Evolutionary conservation across 768 basidiomycete genomes (phyloP), one percentile per base, ranked within the genome.

Genomic region (Glaciozyma martinii): DNA sequence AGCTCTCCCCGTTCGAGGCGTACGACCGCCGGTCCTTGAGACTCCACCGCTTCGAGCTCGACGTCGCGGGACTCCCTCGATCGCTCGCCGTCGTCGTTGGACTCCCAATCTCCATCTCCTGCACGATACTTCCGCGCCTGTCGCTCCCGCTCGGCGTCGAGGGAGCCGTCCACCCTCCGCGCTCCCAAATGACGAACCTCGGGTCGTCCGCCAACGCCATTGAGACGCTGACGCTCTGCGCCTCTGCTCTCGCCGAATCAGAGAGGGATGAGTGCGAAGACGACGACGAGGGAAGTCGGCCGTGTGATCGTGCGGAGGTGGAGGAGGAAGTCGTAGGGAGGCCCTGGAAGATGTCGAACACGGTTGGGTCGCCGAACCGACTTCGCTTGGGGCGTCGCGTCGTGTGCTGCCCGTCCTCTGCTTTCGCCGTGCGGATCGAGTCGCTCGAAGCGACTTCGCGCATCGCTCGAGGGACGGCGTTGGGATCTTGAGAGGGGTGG

Each of bases 161-260:
- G 61, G 29, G 27, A 30, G 25, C 61, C 63, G 49, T 76, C 77
- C 7, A 75, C 76, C 6, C 71, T 19, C 80, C 77, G 70, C 85
- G 83, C 32, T 89, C 90, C 91, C 91, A 95, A 12, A 94, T 85
- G 44, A 91, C 89, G 73, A 93, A 93, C 0, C 90, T 83, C 21
- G 91, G 90, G 71, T 95, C 91, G 68, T 92, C 87, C 19, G 85
- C 82, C 18, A 66, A 62, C 2, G 54, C 29, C 6, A 54, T 13
- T 2, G 63, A 50, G 46, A 73, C 62, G 21, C 66, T 66, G 59
- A 73, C 69, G 18, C 60, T 27, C 50, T 71, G 69, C 6, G 60
- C n/a, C n/a, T 50, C 66, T 15, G 57, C 30, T 21, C 60, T 43
- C 16, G 18, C 9, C 21, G 60, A 47, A 56, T 61, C 30, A 5